Evolutionary conservation across 73 alveolate species (phyloP).

Genomic region (Blepharisma stoltei): DNA sequence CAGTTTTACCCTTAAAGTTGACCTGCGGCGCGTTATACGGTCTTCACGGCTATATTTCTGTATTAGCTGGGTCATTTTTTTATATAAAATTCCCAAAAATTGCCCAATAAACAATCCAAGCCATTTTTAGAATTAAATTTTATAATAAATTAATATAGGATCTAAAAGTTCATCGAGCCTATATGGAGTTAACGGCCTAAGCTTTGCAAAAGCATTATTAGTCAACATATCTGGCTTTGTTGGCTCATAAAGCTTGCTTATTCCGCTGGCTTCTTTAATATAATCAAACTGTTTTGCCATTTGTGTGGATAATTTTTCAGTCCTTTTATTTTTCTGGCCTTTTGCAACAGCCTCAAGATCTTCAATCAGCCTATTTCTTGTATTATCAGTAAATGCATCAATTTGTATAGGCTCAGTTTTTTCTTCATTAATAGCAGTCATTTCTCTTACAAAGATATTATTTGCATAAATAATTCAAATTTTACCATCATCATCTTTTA

Average conservation of each 20-base stretch:
- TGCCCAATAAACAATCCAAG: no score
- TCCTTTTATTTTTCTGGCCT: slow-evolving; percentile 1
- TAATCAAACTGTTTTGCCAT: slow-evolving; percentile 9
- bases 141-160: no score
- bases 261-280: slow-evolving; percentile 15
- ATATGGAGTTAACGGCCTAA: slow-evolving; percentile 22
- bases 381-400: not conserved
- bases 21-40: no score
- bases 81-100: no score
- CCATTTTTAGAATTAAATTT: no score
- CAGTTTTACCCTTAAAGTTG: no score
- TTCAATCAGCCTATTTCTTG: not conserved
- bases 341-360: slow-evolving; percentile 19
- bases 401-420: not conserved
- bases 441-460: not conserved
- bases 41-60: no score
- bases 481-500: not conserved
- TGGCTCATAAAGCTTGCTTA: not conserved
- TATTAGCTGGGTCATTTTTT: no score
- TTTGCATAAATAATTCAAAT: slow-evolving; percentile 18
- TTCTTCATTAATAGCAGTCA: not conserved
- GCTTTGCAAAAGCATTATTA: slow-evolving; percentile 27
- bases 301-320: slow-evolving; percentile 15
- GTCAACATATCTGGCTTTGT: slow-evolving; percentile 4
- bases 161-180: slow-evolving; percentile 6